Evolutionary conservation across 768 basidiomycete genomes (phyloP).

Genomic region (Suillus subaureus): DNA sequence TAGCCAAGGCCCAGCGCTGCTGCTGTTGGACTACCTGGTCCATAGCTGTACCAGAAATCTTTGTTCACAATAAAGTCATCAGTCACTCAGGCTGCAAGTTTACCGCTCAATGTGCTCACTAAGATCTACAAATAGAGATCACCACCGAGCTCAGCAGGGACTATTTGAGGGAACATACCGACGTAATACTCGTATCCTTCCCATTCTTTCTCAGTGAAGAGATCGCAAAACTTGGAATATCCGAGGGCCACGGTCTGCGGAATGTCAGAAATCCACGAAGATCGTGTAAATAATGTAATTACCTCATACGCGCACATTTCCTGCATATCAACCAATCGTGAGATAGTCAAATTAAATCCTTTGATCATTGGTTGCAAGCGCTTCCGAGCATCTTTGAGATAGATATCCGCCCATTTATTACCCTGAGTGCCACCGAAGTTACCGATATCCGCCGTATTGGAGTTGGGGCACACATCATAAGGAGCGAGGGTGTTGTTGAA

Average conservation of each 20-base stretch:
- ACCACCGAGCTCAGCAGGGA: background rate
- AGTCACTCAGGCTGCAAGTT: constrained; percentile 8
- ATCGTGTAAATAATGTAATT: background rate
- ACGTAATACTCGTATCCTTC: constrained; percentile 47
- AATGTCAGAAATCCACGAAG: background rate
- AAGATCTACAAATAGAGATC: constrained; percentile 3
- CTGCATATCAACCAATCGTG: constrained; percentile 39
- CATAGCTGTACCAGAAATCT: constrained; percentile 37
- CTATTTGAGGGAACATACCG: constrained; percentile 21
- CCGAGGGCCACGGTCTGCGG: constrained; percentile 49
- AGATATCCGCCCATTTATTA: constrained; percentile 41
- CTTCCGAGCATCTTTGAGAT: constrained; percentile 39
- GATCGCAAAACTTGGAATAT: constrained; percentile 48
- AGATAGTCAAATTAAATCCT: constrained; percentile 33
- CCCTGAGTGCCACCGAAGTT: constrained; percentile 25
- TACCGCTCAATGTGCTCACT: constrained; percentile 15
- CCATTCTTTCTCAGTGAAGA: constrained; percentile 58
- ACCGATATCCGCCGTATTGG: constrained; percentile 27
- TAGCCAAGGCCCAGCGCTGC: constrained; percentile 43
- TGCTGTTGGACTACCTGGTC: constrained; percentile 46
- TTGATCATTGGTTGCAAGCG: constrained; percentile 36
- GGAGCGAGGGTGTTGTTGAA: constrained; percentile 54
- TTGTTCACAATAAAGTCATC: background rate
- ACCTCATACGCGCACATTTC: constrained; percentile 43
- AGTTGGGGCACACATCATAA: constrained; percentile 37